These are phyloP conservation scores for Ceratobasidium sp. DNA, from an alignment of 1,284 basidiomycete genomes.

Conservation along the genomic window DNA sequence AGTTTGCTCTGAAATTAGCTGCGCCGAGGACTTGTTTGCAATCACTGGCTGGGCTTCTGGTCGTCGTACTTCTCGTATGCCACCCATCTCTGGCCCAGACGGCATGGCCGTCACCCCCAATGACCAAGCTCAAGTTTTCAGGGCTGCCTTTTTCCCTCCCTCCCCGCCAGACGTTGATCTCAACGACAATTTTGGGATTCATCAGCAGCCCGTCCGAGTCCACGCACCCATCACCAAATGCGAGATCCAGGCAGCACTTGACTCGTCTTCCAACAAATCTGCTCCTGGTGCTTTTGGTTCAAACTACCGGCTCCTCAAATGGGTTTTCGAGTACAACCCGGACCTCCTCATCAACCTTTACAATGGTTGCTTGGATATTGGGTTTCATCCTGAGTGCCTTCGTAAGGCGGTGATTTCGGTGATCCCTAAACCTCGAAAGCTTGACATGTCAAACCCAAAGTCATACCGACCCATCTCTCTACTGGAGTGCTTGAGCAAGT, in stretches of 20 bases:
- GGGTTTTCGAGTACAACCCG: not conserved
- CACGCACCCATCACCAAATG: not conserved
- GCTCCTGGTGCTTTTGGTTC: constrained; percentile 22
- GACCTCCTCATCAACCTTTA: not conserved
- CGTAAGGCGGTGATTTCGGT: constrained; percentile 57
- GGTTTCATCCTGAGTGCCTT: constrained; percentile 39
- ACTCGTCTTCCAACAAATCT: constrained; percentile 9
- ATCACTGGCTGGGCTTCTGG: not conserved
- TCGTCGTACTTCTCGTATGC: not conserved
- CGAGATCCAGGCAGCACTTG: not conserved
- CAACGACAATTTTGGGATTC: not conserved
- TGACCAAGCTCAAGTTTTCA: not conserved
- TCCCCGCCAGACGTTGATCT: not conserved
- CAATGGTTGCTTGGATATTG: constrained; percentile 12
- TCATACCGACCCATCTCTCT: constrained; percentile 63
- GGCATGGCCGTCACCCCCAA: not conserved
- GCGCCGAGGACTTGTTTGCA: not conserved
- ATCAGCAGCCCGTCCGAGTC: not conserved
- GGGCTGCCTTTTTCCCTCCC: not conserved
- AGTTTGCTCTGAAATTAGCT: not conserved
- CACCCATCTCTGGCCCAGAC: not conserved
- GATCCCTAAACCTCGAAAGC: constrained; percentile 60
- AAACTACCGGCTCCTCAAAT: constrained; percentile 32
- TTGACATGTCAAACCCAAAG: constrained; percentile 58
- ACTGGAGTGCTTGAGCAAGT: constrained; percentile 59